phyloP scores from a whole-genome alignment of 345 rosid genomes.

The Aethionema arabicum region DNA sequence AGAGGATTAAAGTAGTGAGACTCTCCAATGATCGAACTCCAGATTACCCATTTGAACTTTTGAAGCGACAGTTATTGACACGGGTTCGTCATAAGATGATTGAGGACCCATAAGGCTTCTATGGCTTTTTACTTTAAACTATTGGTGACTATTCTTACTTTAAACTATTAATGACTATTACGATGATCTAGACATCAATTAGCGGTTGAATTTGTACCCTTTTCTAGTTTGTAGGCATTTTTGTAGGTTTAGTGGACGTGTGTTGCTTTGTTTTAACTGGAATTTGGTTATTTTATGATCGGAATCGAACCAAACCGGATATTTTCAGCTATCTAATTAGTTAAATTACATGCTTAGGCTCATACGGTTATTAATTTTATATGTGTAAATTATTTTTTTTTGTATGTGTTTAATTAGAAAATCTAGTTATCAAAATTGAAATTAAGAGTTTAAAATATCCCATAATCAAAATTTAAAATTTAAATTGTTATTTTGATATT shows the following conservation, averaged over 20 bases:
- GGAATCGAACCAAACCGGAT: too few relatives aligned
- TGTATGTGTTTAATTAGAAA: too few relatives aligned
- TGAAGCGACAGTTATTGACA: conserved; percentile 16
- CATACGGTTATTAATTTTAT: too few relatives aligned
- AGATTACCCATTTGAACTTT: conserved; percentile 43
- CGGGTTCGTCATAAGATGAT: conserved; percentile 35
- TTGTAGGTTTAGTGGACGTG: not conserved
- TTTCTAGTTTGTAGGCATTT: not conserved
- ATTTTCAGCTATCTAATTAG: not conserved
- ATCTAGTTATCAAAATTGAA: too few relatives aligned
- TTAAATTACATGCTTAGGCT: too few relatives aligned
- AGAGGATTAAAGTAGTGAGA: conserved; percentile 46
- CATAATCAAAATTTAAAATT: too few relatives aligned
- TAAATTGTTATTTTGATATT: too few relatives aligned
- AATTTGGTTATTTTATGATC: not conserved
- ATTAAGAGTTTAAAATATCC: too few relatives aligned
- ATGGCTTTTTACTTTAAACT: conserved; percentile 41
- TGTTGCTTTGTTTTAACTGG: not conserved
- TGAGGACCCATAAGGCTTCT: conserved; percentile 39
- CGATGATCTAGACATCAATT: conserved; percentile 18
- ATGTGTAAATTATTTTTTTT: too few relatives aligned
- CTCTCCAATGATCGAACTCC: conserved; percentile 48
- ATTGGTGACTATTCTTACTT: conserved; percentile 41
- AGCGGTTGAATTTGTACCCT: not conserved
- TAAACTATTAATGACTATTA: conserved; percentile 15